These are phyloP conservation scores for Planoprotostelium fungivorum DNA, from an alignment of 78 protist species.

Conservation along the genomic window DNA sequence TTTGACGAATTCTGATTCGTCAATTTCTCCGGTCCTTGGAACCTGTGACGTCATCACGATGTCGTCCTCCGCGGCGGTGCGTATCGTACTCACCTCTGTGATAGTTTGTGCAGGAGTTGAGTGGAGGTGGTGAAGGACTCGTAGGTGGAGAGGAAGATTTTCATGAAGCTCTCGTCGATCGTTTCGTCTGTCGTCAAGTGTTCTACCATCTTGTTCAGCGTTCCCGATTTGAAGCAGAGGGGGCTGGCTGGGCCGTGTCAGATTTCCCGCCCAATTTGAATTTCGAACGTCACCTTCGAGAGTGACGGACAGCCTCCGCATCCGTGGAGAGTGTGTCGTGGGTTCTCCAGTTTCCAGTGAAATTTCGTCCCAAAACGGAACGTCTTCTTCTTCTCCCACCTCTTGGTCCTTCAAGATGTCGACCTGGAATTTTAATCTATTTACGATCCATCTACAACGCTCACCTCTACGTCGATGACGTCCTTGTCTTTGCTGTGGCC, in stretches of 20 bases:
- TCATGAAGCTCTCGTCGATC: slow-evolving; percentile 38
- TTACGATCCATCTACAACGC: too few relatives aligned
- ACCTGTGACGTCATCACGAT: too few relatives aligned
- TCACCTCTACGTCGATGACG: not conserved
- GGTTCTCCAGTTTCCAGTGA: not conserved
- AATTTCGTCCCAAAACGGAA: not conserved
- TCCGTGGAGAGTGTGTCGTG: not conserved
- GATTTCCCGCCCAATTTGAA: too few relatives aligned
- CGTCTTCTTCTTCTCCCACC: not conserved
- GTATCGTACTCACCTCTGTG: slow-evolving; percentile 31
- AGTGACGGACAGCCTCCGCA: not conserved
- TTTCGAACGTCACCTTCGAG: not conserved
- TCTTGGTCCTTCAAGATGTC: not conserved
- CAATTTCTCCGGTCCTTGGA: slow-evolving; percentile 25
- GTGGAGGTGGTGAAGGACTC: slow-evolving; percentile 50
- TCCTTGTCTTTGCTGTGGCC: not conserved
- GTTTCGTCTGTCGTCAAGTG: slow-evolving; percentile 27
- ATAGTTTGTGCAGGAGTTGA: slow-evolving; percentile 46
- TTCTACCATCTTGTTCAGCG: slow-evolving; percentile 44
- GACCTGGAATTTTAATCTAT: not conserved
- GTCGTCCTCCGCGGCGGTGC: too few relatives aligned
- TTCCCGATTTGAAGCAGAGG: slow-evolving; percentile 54
- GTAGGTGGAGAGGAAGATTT: slow-evolving; percentile 53
- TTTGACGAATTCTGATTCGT: too few relatives aligned
- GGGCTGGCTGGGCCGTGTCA: too few relatives aligned